Evolutionary conservation across 805 yeast species (phyloP), one percentile per base, ranked within the genome.

Genomic region (Suhomyces sp.): DNA sequence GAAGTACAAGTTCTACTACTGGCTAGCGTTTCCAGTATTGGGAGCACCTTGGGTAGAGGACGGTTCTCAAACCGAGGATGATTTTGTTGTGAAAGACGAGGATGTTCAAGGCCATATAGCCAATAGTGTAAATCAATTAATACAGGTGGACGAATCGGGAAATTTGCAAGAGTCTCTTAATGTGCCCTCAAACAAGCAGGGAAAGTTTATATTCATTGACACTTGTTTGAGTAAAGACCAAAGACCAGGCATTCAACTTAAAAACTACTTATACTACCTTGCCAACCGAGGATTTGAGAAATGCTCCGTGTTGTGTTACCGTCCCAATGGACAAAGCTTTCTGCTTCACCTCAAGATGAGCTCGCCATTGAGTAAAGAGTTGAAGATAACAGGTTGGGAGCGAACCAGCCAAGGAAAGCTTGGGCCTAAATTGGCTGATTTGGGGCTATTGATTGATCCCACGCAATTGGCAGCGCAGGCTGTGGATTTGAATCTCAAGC

Each of bases 311-410:
- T 51, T 66, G 13, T 60, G 71, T 2, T 70, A 64, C 57, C 60
- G 72, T 31, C 54, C 55, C 26, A 55, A 59, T 22, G 58, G n/a
- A 5, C 33, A 56, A 5, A 62, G 67, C 4, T 13, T 71, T 64
- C 50, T 71, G 85, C 45, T 66, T 33, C 51, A 46, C 12, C 62
- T 44, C 63, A 71, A 72, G 48, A 67, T 27, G 47, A 49, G 27
- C 51, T n/a, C 19, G 4, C 36, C 42, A 15, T 15, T 47, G 15
- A 63, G 35, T 7, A 47, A 40, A 6, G 15, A 44, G n/a, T 36
- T 27, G 45, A 82, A 78, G 50, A 73, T 83, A 0, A 77, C 86
- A 3, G 99, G 99, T 0, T 94, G 99, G 99, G 98, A 93, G 62
- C 80, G 94, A 55, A 89, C 90, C 26, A 69, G 78, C 6, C 80